Evolutionary conservation across 139 green algal species (phyloP), one percentile per base, ranked within the genome.

Genomic region (Trebouxia sp.): DNA sequence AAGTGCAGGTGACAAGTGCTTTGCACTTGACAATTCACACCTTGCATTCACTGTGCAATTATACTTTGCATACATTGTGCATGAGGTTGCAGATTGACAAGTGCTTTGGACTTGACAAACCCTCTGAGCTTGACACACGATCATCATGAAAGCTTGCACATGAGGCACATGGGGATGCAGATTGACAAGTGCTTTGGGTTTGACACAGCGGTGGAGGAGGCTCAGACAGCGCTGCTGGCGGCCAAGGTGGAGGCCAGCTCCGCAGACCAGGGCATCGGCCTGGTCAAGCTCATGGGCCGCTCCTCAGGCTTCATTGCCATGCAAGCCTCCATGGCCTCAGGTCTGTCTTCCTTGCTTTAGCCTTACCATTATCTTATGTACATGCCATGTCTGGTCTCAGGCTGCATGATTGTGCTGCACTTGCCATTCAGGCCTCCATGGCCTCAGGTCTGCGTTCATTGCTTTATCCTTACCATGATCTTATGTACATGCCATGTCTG

Each of bases 231-330:
- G 14, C 93, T 99, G 56, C 83, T 98, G 79, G 94, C 93, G 10
- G 97, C 97, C 7, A 95, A 98, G 80, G 94, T 98, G 48, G 96
- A 99, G 90, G 95, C 97, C 5, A 88, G 81, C 83, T 90, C 79
- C 30, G 93, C 92, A 4, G 83, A 86, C 39, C 83, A 90, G 12
- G 97, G 97, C 69, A 94, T 99, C 39, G 94, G 93, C 26, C 78
- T 99, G 45, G 97, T 99, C 30, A 99, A 99, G 89, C 92, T 99
- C 55, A 99, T 99, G 97, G 97, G 97, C 6, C 87, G 97, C 12
- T 91, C 97, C 85, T 93, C 89, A 10, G 97, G 97, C 79, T 99
- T 99, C 90, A 98, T 99, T 72, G 92, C 97, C 45, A 92, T 99
- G 94, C 91, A 98, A 84, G 92, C 92, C 15, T 97, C 94, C 62